Conservation (phyloP, 805 yeast species). For the Isabelozyma pseudorhagii region DNA sequence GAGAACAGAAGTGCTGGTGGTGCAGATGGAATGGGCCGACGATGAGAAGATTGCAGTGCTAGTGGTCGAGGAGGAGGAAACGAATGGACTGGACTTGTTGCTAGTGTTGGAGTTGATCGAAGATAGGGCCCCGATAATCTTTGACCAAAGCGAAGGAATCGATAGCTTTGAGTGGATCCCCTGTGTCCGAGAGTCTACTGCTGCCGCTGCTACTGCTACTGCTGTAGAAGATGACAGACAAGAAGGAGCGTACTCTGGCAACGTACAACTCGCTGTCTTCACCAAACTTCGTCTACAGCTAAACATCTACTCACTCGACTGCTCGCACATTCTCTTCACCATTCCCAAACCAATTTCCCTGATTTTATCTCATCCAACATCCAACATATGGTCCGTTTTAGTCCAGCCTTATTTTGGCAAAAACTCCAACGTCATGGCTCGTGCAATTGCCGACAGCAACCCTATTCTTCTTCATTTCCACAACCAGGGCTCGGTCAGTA, state of each 20-base stretch:
- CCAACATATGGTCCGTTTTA: conserved; percentile 30
- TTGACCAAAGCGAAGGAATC: conserved; percentile 26
- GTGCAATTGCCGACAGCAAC: neutral
- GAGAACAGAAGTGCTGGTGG: neutral
- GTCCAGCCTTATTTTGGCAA: conserved; percentile 17
- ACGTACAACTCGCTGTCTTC: conserved; percentile 31
- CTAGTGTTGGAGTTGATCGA: conserved; percentile 21
- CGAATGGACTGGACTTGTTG: conserved; percentile 27
- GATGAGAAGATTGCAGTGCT: conserved; percentile 12
- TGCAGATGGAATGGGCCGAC: conserved; percentile 20
- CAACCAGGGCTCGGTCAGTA: conserved; percentile 31
- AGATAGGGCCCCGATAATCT: conserved; percentile 23
- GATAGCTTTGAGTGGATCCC: conserved; percentile 34
- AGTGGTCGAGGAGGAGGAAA: no score
- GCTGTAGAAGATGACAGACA: neutral
- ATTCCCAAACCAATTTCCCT: conserved; percentile 29
- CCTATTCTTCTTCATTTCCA: conserved; percentile 23
- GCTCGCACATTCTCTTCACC: conserved; percentile 27
- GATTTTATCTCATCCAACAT: conserved; percentile 7
- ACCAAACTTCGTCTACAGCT: conserved; percentile 22
- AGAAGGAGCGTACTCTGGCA: conserved; percentile 29
- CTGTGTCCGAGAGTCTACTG: conserved; percentile 8
- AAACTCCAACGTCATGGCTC: conserved; percentile 3
- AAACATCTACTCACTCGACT: conserved; percentile 35
- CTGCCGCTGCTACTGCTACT: no score